phyloP scores from a whole-genome alignment of 345 rosid genomes.

The Linum lewisii region DNA sequence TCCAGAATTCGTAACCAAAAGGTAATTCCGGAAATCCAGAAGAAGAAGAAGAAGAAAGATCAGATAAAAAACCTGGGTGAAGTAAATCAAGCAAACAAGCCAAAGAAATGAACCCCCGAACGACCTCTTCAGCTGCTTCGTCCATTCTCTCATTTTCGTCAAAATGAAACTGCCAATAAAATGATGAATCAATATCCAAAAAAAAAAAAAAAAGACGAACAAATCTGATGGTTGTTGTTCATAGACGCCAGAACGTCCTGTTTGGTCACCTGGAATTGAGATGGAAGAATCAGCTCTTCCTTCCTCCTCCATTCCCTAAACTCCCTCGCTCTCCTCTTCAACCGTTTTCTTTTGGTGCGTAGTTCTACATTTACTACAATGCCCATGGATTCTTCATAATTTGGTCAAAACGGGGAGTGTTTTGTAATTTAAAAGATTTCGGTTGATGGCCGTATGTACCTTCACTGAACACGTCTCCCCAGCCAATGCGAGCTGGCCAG shows the following conservation, averaged over 20 bases:
- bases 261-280: not conserved
- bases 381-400: not conserved
- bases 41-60: not conserved
- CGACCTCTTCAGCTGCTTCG: conserved; percentile 47
- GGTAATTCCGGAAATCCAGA: not conserved
- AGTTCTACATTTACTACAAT: not conserved
- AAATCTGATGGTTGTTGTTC: not conserved
- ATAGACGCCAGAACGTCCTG: not conserved
- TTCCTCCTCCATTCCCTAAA: not conserved
- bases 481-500: not conserved
- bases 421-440: not conserved
- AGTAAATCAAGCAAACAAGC: conserved; percentile 88
- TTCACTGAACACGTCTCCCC: not conserved
- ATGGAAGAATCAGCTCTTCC: not conserved
- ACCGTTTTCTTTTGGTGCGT: not conserved
- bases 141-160: conserved; percentile 48
- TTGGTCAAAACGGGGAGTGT: not conserved
- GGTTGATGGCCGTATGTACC: not conserved
- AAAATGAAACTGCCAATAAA: not conserved
- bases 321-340: not conserved
- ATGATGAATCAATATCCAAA: not conserved
- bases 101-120: conserved; percentile 79
- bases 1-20: not conserved
- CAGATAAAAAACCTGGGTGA: conserved; percentile 57
- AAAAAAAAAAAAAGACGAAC: not conserved